A percentile compares a stretch with the other conserved stretches of the same genome.
These are phyloP conservation scores for Vitis hybrid DNA, from an alignment of 177 flowering plant genomes.

Conservation along the genomic window DNA sequence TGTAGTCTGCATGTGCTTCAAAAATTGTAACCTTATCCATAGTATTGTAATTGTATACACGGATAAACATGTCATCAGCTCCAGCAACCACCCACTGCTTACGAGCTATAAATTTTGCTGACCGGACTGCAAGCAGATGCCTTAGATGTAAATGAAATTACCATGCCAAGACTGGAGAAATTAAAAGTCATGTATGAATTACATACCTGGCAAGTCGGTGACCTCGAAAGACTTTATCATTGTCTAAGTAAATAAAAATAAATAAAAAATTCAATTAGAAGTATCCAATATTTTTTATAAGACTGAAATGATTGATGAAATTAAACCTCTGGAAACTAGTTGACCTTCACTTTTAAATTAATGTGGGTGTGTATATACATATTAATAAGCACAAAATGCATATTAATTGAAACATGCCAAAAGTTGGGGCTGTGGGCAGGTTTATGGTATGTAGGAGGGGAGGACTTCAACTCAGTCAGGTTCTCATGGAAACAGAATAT, in stretches of 20 bases:
- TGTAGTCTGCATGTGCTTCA: conserved; percentile 96
- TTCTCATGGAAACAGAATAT: no score
- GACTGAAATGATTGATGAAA: neutral
- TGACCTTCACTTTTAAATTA: no score
- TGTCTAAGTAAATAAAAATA: conserved; percentile 35
- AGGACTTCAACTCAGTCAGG: no score
- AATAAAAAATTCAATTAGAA: no score
- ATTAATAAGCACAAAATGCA: no score
- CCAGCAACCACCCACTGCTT: conserved; percentile 99
- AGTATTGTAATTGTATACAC: conserved; percentile 96
- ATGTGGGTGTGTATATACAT: no score
- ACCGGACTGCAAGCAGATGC: conserved; percentile 63
- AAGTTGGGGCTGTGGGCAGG: no score
- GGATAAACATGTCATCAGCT: conserved; percentile 95
- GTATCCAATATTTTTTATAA: no score
- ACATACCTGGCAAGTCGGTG: conserved; percentile 87
- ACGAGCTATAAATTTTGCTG: conserved; percentile 90
- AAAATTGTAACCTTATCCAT: conserved; percentile 98
- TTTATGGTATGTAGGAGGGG: no score
- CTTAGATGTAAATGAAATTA: neutral
- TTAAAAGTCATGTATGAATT: neutral
- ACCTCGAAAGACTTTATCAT: conserved; percentile 93
- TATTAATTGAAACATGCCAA: no score
- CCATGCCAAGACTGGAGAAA: conserved; percentile 8
- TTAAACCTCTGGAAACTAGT: no score